Conservation (phyloP, 768 basidiomycete genomes). For the Megacollybia marginata region DNA sequence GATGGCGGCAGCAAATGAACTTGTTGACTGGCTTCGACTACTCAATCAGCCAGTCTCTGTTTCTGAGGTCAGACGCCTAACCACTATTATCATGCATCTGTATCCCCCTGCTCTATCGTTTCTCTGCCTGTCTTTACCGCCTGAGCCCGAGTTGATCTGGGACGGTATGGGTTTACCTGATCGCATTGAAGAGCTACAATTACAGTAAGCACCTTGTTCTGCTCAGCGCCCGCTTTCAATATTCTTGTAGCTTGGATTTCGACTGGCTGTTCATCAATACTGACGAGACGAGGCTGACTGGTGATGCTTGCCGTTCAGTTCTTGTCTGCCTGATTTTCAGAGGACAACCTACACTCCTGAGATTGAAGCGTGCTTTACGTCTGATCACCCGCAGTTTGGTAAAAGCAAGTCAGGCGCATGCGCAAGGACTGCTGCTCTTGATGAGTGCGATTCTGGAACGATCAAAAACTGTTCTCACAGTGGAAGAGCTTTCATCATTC, state of each 20-base stretch:
- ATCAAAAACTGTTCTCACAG: slow-evolving; percentile 18
- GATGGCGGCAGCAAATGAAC: slow-evolving; percentile 33
- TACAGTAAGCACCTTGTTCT: not conserved
- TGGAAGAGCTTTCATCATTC: slow-evolving; percentile 23
- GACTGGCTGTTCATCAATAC: slow-evolving; percentile 37
- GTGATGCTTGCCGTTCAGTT: slow-evolving; percentile 21
- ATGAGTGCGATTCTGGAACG: slow-evolving; percentile 28
- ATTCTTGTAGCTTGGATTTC: slow-evolving; percentile 25
- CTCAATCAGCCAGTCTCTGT: slow-evolving; percentile 24
- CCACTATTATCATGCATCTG: slow-evolving; percentile 29
- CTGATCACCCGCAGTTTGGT: slow-evolving; percentile 30
- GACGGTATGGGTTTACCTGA: slow-evolving; percentile 18
- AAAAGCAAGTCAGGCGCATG: slow-evolving; percentile 11
- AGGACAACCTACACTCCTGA: slow-evolving; percentile 13
- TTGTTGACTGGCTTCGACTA: slow-evolving; percentile 61
- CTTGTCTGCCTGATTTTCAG: slow-evolving; percentile 28
- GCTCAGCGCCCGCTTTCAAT: not conserved
- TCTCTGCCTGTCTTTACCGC: slow-evolving; percentile 37
- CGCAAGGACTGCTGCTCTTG: slow-evolving; percentile 27
- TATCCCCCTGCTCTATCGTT: slow-evolving; percentile 33
- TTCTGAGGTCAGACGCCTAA: slow-evolving; percentile 33
- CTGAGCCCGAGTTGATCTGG: slow-evolving; percentile 37
- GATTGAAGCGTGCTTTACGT: slow-evolving; percentile 28
- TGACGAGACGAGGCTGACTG: slow-evolving; percentile 13
- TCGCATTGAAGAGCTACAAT: not conserved